phyloP scores from a whole-genome alignment of 305 asterid species.

The Rubia peregrina region DNA sequence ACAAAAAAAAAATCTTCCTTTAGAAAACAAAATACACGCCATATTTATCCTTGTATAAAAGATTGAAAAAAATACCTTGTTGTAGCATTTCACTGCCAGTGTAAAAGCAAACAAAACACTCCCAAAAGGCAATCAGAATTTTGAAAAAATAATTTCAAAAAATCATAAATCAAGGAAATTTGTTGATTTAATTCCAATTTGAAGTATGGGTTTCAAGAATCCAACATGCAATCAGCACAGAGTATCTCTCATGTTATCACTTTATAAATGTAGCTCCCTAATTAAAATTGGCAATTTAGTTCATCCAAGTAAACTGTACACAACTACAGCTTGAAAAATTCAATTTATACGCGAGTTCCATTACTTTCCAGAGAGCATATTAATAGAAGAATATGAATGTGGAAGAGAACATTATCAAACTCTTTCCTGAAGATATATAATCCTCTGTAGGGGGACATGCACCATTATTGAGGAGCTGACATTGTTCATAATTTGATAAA shows the following conservation, averaged over 20 bases:
- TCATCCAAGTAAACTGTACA: slow-evolving; percentile 79
- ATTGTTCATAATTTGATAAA: slow-evolving; percentile 35
- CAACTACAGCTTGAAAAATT: slow-evolving; percentile 55
- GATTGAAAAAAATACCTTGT: slow-evolving; percentile 35
- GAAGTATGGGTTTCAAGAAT: slow-evolving; percentile 22
- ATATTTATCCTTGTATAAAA: neutral
- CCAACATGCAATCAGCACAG: slow-evolving; percentile 24
- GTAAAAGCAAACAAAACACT: neutral
- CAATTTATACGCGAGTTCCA: slow-evolving; percentile 3
- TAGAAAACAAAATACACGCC: neutral
- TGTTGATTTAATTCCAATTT: slow-evolving; percentile 37
- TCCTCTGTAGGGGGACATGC: slow-evolving; percentile 73
- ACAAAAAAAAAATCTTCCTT: neutral
- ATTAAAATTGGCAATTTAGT: too few species aligned
- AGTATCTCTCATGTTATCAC: slow-evolving; percentile 34
- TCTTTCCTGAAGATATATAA: slow-evolving; percentile 49
- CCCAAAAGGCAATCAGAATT: slow-evolving; percentile 9
- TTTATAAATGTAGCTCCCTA: too few species aligned
- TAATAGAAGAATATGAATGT: slow-evolving; percentile 4
- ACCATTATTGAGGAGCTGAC: slow-evolving; percentile 72
- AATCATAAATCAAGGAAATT: slow-evolving; percentile 26
- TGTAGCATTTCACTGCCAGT: slow-evolving; percentile 54
- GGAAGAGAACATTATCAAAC: slow-evolving; percentile 44
- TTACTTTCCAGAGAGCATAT: neutral
- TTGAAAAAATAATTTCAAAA: slow-evolving; percentile 14